Base-by-base conservation (phyloP, 148 eudicot genomes). In the Pharnaceum exiguum region DNA sequence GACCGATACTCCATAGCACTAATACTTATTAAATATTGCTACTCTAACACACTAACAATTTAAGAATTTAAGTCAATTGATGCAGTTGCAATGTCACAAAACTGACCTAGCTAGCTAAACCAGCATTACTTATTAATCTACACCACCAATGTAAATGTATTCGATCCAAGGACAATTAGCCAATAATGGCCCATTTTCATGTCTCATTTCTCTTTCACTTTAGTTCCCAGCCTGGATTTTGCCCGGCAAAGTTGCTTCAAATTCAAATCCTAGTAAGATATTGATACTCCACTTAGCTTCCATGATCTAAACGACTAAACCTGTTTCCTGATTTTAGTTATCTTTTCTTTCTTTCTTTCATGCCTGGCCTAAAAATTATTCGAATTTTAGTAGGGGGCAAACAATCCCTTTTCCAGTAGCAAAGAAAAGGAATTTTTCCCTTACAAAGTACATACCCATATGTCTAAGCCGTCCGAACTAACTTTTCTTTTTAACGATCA, bases 181-280 rank as follows among this genome's bases (percentile, higher is more conserved):
- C n/a, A n/a, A n/a, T n/a, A n/a, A n/a, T n/a, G n/a, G n/a, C n/a
- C n/a, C n/a, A n/a, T n/a, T n/a, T n/a, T n/a, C n/a, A n/a, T n/a
- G n/a, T n/a, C n/a, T n/a, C n/a, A n/a, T n/a, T n/a, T n/a, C n/a
- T n/a, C n/a, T n/a, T n/a, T n/a, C n/a, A n/a, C n/a, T n/a, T n/a
- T n/a, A n/a, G n/a, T n/a, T n/a, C n/a, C n/a, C n/a, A n/a, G n/a
- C 11, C 13, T 22, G 6, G 1, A 13, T 10, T 30, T 68, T 33
- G 52, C 76, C 83, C 81, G 84, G 78, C 71, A 76, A 73, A 71
- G 64, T 52, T 69, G 37, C 48, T 62, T 60, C 29, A 46, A 55
- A 67, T 75, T 75, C 70, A 75, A 74, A 77, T 57, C 57, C 18
- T 15, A 59, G 19, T 52, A 60, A 61, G 31, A 64, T 30, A 60